Evolutionary conservation across 2,329 filamentous ascomycete genomes (phyloP).

Genomic region (Nemania abortiva): DNA sequence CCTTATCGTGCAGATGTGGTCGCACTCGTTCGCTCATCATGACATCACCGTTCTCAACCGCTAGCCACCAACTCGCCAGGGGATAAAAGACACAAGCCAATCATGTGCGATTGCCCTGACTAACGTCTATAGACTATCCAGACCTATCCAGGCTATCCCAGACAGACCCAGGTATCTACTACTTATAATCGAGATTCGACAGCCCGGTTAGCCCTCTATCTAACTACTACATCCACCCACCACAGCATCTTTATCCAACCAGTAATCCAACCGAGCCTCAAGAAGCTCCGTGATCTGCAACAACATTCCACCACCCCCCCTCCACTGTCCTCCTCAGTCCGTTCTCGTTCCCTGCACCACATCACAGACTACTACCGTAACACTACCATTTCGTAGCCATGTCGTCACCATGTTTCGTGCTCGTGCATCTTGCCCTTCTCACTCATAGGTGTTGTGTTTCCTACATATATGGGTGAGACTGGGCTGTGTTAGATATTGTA

Average conservation of each 20-base stretch:
- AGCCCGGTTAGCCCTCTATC: neutral
- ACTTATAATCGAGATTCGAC: neutral
- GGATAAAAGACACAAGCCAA: conserved; percentile 16
- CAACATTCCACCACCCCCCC: neutral
- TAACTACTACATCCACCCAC: neutral
- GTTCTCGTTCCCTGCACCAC: neutral
- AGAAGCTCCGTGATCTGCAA: conserved; percentile 24
- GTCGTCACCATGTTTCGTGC: conserved; percentile 29
- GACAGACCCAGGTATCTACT: neutral
- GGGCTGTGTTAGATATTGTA: neutral
- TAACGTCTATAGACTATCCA: neutral
- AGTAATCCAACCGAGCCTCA: neutral
- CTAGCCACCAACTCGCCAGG: conserved; percentile 5
- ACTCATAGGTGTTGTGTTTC: neutral
- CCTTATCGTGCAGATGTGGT: neutral
- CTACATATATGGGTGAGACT: conserved; percentile 6
- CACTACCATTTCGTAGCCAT: conserved; percentile 27
- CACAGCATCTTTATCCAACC: neutral
- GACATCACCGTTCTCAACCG: conserved; percentile 24
- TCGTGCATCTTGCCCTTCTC: conserved; percentile 4
- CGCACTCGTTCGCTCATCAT: conserved; percentile 15
- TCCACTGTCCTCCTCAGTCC: conserved; percentile 5
- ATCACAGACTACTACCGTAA: neutral
- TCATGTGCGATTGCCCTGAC: conserved; percentile 15
- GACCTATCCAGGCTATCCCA: too few relatives aligned